Conservation (phyloP, 2,329 filamentous ascomycete species). For the Chaetothyriales sp. region DNA sequence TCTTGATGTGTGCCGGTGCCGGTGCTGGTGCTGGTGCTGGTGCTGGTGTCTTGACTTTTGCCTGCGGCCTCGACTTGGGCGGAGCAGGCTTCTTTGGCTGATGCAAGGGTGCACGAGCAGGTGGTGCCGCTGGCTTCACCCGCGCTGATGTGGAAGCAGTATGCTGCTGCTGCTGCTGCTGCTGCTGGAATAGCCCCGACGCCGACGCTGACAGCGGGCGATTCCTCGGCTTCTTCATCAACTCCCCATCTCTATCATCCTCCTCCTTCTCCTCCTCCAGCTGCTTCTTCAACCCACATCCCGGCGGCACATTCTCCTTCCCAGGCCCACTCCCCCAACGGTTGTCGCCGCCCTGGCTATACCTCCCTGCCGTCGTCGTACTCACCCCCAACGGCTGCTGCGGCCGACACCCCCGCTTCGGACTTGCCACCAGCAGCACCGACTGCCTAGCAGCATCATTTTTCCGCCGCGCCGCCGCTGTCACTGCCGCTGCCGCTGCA, state of each 20-base stretch:
- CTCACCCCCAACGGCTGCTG: slow-evolving; percentile 27
- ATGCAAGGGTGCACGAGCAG: not conserved
- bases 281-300: slow-evolving; percentile 12
- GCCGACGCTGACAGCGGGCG: not conserved
- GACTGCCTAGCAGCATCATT: slow-evolving; percentile 11
- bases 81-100: not conserved
- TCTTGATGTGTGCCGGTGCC: not conserved
- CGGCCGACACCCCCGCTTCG: slow-evolving; percentile 25
- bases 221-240: not conserved
- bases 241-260: not conserved
- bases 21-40: too few species aligned
- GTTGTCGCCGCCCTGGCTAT: slow-evolving; percentile 17
- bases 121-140: not conserved
- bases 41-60: not conserved
- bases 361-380: slow-evolving; percentile 27
- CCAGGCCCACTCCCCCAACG: slow-evolving; percentile 39
- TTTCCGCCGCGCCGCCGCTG: too few species aligned
- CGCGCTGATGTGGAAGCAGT: not conserved
- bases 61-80: not conserved
- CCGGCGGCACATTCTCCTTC: slow-evolving; percentile 49
- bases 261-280: slow-evolving; percentile 11
- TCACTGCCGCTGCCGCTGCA: not conserved
- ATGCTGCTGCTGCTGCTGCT: too few species aligned
- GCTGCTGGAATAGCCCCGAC: too few species aligned
- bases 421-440: slow-evolving; percentile 28